Conservation (phyloP, 257 asterid species). For the Misopates orontium region DNA sequence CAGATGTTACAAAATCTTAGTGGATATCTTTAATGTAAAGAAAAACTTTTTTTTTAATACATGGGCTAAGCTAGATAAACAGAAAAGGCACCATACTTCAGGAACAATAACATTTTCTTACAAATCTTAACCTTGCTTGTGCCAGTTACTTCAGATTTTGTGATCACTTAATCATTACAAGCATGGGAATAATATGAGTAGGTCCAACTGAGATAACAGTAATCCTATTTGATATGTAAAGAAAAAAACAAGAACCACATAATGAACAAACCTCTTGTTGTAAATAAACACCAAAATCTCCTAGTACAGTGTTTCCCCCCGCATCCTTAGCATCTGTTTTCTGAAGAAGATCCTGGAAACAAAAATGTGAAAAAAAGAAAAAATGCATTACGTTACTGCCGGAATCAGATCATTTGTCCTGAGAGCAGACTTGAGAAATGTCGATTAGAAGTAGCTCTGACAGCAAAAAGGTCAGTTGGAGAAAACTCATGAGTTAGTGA, state of each 20-base stretch:
- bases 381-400: background rate
- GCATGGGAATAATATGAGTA: background rate
- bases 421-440: background rate
- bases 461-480: background rate
- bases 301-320: constrained; percentile 75
- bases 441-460: background rate
- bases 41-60: background rate
- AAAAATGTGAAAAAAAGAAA: constrained; percentile 12
- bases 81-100: too few species aligned
- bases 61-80: too few species aligned
- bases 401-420: background rate
- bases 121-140: too few species aligned
- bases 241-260: constrained; percentile 8
- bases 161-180: background rate
- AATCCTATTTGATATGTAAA: constrained; percentile 11
- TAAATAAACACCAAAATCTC: constrained; percentile 82
- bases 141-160: background rate
- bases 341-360: constrained; percentile 64
- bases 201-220: background rate
- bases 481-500: background rate
- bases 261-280: constrained; percentile 76
- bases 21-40: background rate
- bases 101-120: too few species aligned
- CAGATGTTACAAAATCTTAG: background rate
- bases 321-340: constrained; percentile 89